Conservation (phyloP, 2,329 filamentous ascomycete species). For the Alternaria ventricosa region DNA sequence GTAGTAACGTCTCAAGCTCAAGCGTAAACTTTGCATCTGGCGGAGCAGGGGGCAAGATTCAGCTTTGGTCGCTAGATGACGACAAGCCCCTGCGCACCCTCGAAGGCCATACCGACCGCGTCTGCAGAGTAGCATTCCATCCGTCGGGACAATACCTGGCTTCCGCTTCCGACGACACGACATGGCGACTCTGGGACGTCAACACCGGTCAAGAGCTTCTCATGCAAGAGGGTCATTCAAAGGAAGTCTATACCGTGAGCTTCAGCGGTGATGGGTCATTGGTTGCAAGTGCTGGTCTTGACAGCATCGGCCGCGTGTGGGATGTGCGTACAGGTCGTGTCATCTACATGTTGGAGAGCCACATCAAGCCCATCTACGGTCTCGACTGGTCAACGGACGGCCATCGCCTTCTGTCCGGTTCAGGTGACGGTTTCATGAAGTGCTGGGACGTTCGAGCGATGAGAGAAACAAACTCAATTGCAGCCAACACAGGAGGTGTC, state of each 20-base stretch:
- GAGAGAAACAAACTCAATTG: conserved; percentile 80
- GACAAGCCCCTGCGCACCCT: conserved; percentile 85
- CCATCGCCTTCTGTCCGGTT: conserved; percentile 89
- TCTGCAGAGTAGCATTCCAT: conserved; percentile 93
- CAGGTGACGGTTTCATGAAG: conserved; percentile 93
- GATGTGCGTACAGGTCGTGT: conserved; percentile 90
- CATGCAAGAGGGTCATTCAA: conserved; percentile 91
- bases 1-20: conserved; percentile 72
- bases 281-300: conserved; percentile 87
- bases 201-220: conserved; percentile 83
- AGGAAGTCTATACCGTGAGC: conserved; percentile 87
- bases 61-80: conserved; percentile 87
- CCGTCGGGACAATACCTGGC: conserved; percentile 89
- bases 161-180: conserved; percentile 93
- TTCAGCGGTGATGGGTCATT: conserved; percentile 94
- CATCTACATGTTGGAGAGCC: conserved; percentile 92
- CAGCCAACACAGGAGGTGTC: conserved; percentile 88
- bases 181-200: conserved; percentile 96
- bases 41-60: conserved; percentile 84
- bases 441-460: conserved; percentile 98
- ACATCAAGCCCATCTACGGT: conserved; percentile 91
- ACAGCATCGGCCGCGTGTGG: conserved; percentile 95
- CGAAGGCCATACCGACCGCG: conserved; percentile 81
- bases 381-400: conserved; percentile 93
- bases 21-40: conserved; percentile 87